phyloP scores from a whole-genome alignment of 192 early-diverging fungal genomes.

The Coemansia sp. region DNA sequence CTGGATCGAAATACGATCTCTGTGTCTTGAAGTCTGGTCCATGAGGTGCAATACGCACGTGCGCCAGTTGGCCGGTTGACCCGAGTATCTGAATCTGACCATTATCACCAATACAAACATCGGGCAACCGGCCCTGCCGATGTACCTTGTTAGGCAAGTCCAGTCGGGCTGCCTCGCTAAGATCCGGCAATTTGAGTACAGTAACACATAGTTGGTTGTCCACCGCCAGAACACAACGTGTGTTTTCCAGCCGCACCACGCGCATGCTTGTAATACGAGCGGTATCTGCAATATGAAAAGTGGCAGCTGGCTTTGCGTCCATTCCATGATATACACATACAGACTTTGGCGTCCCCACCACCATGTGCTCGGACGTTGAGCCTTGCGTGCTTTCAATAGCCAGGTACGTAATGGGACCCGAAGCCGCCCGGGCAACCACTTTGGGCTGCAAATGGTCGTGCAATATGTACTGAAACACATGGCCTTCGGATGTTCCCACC shows the following conservation, averaged over 20 bases:
- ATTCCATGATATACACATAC: background rate
- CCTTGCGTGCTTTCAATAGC: background rate
- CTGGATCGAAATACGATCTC: conserved; percentile 19
- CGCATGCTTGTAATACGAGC: conserved; percentile 15
- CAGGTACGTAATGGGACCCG: conserved; percentile 1
- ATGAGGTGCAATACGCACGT: conserved; percentile 9
- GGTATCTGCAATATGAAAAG: background rate
- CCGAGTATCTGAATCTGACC: conserved; percentile 26
- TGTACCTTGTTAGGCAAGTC: conserved; percentile 2
- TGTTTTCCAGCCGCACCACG: conserved; percentile 12
- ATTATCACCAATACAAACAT: conserved; percentile 10
- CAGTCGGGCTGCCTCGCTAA: background rate
- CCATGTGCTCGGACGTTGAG: background rate
- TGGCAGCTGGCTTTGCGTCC: conserved; percentile 6
- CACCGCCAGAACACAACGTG: conserved; percentile 20
- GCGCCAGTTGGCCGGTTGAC: conserved; percentile 13
- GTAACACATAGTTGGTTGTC: conserved; percentile 8
- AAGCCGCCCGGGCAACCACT: background rate
- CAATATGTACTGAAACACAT: conserved; percentile 21
- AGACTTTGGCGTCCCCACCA: conserved; percentile 6
- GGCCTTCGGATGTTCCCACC: conserved; percentile 30
- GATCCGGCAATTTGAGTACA: conserved; percentile 21
- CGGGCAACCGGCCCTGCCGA: background rate
- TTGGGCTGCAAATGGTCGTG: background rate
- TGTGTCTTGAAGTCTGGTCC: background rate